These are phyloP conservation scores for Castanospermum australe DNA, from an alignment of 306 rosid species.

Conservation along the genomic window DNA sequence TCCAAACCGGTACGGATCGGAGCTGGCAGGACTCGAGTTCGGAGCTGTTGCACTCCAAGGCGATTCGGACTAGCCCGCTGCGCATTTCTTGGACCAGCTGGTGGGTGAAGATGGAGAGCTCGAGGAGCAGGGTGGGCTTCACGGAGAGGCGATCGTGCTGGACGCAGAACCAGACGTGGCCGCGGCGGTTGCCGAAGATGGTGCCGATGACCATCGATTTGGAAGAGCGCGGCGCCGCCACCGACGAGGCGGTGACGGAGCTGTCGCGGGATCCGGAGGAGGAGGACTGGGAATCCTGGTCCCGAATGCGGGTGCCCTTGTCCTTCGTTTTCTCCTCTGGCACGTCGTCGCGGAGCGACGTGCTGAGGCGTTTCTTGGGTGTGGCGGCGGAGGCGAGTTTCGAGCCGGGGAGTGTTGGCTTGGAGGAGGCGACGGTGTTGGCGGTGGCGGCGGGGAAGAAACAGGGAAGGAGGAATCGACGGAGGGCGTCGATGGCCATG, in stretches of 20 bases:
- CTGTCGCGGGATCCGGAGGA: conserved; percentile 26
- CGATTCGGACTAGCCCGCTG: conserved; percentile 75
- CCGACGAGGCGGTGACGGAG: background rate
- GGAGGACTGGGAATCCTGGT: conserved; percentile 47
- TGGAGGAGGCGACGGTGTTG: background rate
- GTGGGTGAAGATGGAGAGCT: conserved; percentile 69
- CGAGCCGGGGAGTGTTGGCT: background rate
- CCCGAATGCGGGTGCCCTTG: conserved; percentile 29
- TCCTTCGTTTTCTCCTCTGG: background rate
- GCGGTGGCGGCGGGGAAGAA: conserved; percentile 48
- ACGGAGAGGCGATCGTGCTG: conserved; percentile 67
- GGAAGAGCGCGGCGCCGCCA: conserved; percentile 52
- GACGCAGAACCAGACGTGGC: conserved; percentile 83
- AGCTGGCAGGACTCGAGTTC: conserved; percentile 55
- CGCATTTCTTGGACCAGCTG: conserved; percentile 86
- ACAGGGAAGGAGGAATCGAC: conserved; percentile 85
- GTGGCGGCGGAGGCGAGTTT: background rate
- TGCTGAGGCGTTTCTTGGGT: conserved; percentile 72
- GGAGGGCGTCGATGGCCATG: conserved; percentile 79
- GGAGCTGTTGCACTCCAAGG: conserved; percentile 57
- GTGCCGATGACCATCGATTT: conserved; percentile 86
- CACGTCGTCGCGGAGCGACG: conserved; percentile 51
- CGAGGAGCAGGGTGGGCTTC: conserved; percentile 73
- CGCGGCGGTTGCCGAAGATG: conserved; percentile 82
- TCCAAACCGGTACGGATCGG: conserved; percentile 69